A percentile compares a stretch with the other conserved stretches of the same genome.
Evolutionary conservation across 441 rosid species (phyloP).

Genomic region (Syzygium syzygioides): DNA sequence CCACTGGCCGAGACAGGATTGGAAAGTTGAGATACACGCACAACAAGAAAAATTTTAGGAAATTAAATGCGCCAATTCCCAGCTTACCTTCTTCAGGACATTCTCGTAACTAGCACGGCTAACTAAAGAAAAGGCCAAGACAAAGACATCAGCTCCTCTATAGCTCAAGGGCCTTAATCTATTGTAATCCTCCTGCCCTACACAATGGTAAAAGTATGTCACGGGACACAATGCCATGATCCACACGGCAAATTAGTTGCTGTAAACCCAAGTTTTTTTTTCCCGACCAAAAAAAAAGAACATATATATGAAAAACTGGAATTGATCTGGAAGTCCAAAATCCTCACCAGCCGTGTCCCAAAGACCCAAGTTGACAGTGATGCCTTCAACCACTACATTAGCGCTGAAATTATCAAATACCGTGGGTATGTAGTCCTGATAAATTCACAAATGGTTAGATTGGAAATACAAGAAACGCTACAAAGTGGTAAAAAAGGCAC

Average conservation of each 20-base stretch:
- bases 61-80: background rate
- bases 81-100: constrained; percentile 73
- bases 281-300: background rate
- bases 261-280: background rate
- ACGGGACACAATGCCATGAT: background rate
- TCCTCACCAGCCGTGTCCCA: constrained; percentile 98
- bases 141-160: constrained; percentile 95
- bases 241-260: background rate
- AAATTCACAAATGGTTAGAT: constrained; percentile 4
- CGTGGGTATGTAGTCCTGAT: constrained; percentile 97
- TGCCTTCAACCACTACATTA: constrained; percentile 87
- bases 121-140: constrained; percentile 92
- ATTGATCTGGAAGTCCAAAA: background rate
- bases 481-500: background rate
- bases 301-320: background rate
- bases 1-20: constrained; percentile 51
- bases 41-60: background rate
- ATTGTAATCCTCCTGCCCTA: constrained; percentile 96
- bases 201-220: background rate
- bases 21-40: background rate
- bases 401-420: constrained; percentile 99
- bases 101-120: constrained; percentile 97
- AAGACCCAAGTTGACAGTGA: constrained; percentile 85
- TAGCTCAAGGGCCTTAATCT: constrained; percentile 96
- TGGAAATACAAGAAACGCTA: background rate